These are phyloP conservation scores for Alternaria brassicicola DNA, from an alignment of 2,329 filamentous ascomycete species.

Conservation along the genomic window DNA sequence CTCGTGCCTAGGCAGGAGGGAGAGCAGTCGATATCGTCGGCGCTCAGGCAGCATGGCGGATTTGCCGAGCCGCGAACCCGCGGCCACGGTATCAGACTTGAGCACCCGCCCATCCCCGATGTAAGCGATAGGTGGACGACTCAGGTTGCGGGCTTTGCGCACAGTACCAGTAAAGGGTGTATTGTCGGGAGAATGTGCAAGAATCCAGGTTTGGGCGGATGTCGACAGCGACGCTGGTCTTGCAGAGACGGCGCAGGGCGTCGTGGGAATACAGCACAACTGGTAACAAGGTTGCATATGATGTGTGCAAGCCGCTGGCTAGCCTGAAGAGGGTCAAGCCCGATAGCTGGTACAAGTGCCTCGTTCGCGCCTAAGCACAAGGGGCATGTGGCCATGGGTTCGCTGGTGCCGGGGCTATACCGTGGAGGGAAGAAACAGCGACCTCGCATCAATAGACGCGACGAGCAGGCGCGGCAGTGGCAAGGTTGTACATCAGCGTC, in stretches of 20 bases:
- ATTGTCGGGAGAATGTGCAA: not conserved
- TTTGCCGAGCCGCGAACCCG: constrained; percentile 28
- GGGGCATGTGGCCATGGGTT: constrained; percentile 10
- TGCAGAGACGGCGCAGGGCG: not conserved
- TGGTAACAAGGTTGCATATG: constrained; percentile 1
- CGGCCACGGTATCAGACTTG: constrained; percentile 22
- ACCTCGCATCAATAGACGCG: not conserved
- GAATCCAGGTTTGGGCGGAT: not conserved
- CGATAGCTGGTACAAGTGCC: constrained; percentile 9
- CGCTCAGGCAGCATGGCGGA: constrained; percentile 20
- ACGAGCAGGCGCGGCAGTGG: not conserved
- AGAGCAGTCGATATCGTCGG: constrained; percentile 5
- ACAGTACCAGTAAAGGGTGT: not conserved
- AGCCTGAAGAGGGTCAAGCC: constrained; percentile 12
- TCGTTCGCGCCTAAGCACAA: constrained; percentile 6
- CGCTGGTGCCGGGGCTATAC: no score
- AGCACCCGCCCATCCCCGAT: constrained; percentile 19
- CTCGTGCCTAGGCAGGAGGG: constrained; percentile 5
- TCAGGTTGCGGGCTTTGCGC: not conserved
- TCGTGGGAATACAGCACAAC: not conserved
- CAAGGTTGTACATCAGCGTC: not conserved
- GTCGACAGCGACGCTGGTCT: not conserved
- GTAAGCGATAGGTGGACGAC: constrained; percentile 12
- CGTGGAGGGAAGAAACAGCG: not conserved
- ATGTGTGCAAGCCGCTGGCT: constrained; percentile 13